Evolutionary conservation across 1,284 basidiomycete genomes (phyloP), one percentile per base, ranked within the genome.

Genomic region (Meripilus lineatus): DNA sequence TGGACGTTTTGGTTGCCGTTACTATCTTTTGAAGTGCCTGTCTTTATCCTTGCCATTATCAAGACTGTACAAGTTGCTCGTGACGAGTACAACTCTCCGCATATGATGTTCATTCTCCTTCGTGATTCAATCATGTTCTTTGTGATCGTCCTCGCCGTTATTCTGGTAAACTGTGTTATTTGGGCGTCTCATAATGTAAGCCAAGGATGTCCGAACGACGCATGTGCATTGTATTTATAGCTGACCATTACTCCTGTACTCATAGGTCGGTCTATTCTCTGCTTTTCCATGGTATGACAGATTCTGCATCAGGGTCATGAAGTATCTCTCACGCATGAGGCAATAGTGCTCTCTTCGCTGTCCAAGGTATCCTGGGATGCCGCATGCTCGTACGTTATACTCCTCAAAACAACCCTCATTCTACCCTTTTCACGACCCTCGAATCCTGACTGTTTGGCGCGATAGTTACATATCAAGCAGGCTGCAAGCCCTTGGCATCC

Each of bases 71-170:
- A 33, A 41, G 21, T 15, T 11, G 26, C 21, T 6, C 3, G 13
- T 15, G 38, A 39, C 22, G 20, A 25, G 4, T 39, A 17, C 20
- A 21, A 15, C 4, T n/a, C 28, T 5, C 17, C 40, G 8, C 26
- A 21, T 15, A 18, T 41, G 18, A 30, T 33, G 6, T 13, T 20
- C 15, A 26, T 41, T 11, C 10, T 41, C 28, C 30, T 41, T 4
- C 26, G 40, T 5, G 40, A 41, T 26, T 41, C 40, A 5, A 30
- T 41, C n/a, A 17, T 41, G 4, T 41, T 17, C 30, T 41, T 41
- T 21, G 40, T 17, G 8, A 17, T 17, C 17, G 21, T 41, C 5
- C 28, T 41, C n/a, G 40, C 40, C 14, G 40, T 32, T 8, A 25
- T 25, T n/a, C 7, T 41, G 40, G 17, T 22, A 8, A 41, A 41